These are phyloP conservation scores for Pulveroboletus sp. DNA, from an alignment of 768 basidiomycete genomes.

Conservation along the genomic window DNA sequence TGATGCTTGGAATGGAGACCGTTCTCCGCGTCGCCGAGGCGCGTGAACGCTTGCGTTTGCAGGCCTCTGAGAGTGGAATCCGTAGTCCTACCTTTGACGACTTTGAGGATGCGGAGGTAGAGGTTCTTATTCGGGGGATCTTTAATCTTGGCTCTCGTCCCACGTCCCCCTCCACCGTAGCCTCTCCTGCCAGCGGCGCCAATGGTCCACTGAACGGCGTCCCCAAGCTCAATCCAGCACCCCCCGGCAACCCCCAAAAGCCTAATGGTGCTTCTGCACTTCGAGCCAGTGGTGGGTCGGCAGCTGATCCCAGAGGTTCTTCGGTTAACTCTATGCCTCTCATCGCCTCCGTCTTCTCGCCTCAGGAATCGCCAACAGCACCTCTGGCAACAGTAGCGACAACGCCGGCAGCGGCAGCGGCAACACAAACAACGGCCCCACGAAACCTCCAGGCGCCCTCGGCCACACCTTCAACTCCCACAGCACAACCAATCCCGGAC, in stretches of 20 bases:
- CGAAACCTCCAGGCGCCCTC: not conserved
- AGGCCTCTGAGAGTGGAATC: slow-evolving; percentile 28
- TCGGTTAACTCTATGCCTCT: slow-evolving; percentile 23
- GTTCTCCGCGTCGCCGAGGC: slow-evolving; percentile 35
- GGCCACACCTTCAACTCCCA: not conserved
- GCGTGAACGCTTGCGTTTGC: slow-evolving; percentile 37
- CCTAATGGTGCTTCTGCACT: slow-evolving; percentile 13
- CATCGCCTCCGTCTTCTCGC: slow-evolving; percentile 11
- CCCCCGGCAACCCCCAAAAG: slow-evolving; percentile 16
- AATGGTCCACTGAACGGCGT: slow-evolving; percentile 7
- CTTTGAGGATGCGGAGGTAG: slow-evolving; percentile 28
- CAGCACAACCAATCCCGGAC: not conserved
- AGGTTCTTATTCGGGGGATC: slow-evolving; percentile 25
- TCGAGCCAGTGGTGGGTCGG: slow-evolving; percentile 31
- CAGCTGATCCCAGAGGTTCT: slow-evolving; percentile 22
- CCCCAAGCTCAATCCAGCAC: slow-evolving; percentile 22
- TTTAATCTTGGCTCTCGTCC: slow-evolving; percentile 27
- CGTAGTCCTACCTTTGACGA: slow-evolving; percentile 31
- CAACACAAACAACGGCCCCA: not conserved
- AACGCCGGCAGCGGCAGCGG: not conserved
- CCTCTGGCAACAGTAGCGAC: not conserved
- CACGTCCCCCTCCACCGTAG: slow-evolving; percentile 15
- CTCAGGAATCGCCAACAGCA: slow-evolving; percentile 2
- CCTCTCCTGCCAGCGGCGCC: slow-evolving; percentile 6
- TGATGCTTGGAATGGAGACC: slow-evolving; percentile 38